Conservation (phyloP, 352 stramenopile genomes). For the Blastocystis sp. region DNA sequence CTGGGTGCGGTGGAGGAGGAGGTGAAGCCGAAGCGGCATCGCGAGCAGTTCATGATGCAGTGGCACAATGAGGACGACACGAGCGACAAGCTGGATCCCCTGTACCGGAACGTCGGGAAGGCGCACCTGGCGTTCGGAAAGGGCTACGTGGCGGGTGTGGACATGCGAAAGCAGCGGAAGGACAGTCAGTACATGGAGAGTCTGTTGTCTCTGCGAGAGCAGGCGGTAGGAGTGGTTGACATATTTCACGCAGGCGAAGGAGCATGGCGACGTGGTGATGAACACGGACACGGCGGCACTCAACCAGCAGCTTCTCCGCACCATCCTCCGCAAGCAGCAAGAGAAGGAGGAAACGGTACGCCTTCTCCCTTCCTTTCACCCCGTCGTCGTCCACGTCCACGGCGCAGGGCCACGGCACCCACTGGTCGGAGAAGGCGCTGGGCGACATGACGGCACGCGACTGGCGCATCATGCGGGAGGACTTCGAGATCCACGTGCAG, state of each 20-base stretch:
- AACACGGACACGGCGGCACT: conserved; percentile 67
- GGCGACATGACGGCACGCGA: conserved; percentile 86
- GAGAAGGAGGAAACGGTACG: conserved; percentile 44
- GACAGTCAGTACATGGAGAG: conserved; percentile 57
- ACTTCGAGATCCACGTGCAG: conserved; percentile 91
- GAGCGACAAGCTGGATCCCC: conserved; percentile 74
- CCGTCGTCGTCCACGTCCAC: conserved; percentile 60
- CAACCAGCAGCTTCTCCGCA: conserved; percentile 55
- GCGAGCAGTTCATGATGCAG: conserved; percentile 75
- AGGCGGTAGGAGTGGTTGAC: conserved; percentile 62
- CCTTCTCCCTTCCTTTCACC: background rate
- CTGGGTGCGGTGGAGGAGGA: conserved; percentile 76
- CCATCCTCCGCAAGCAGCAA: conserved; percentile 58
- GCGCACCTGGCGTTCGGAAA: conserved; percentile 79
- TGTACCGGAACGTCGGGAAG: conserved; percentile 76
- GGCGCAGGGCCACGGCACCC: conserved; percentile 60
- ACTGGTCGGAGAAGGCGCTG: conserved; percentile 84
- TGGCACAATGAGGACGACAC: conserved; percentile 82
- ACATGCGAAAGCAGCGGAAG: conserved; percentile 81
- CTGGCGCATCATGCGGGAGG: conserved; percentile 97
- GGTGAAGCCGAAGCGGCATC: conserved; percentile 71
- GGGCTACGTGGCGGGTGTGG: conserved; percentile 77
- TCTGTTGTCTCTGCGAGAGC: background rate
- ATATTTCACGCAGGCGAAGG: conserved; percentile 65
- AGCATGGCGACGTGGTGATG: conserved; percentile 63